These are phyloP conservation scores for Diplodia intermedia DNA, from an alignment of 2,329 filamentous ascomycete species.

Conservation along the genomic window DNA sequence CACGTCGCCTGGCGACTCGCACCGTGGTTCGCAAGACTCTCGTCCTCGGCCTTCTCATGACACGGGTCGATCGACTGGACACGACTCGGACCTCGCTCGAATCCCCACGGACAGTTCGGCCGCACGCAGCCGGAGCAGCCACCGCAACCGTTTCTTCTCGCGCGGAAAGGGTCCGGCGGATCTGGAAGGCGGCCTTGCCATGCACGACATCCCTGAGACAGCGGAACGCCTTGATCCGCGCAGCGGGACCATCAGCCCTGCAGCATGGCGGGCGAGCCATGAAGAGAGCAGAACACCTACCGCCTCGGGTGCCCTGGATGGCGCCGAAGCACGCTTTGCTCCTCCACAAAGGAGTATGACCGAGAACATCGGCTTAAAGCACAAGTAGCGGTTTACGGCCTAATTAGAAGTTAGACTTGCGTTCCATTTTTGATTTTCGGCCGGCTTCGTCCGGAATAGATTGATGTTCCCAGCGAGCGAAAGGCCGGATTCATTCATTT, in stretches of 20 bases:
- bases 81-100: conserved; percentile 42
- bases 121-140: conserved; percentile 51
- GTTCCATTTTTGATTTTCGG: conserved; percentile 16
- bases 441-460: conserved; percentile 20
- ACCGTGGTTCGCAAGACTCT: conserved; percentile 11
- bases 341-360: conserved; percentile 14
- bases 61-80: conserved; percentile 44
- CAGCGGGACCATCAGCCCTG: conserved; percentile 43
- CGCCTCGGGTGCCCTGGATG: conserved; percentile 19
- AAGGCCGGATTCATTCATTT: background rate
- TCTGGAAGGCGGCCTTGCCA: conserved; percentile 47
- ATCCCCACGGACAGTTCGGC: conserved; percentile 46
- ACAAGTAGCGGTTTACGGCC: conserved; percentile 1
- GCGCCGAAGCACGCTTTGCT: background rate
- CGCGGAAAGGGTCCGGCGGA: conserved; percentile 47
- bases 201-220: conserved; percentile 40
- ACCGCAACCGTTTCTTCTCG: conserved; percentile 68
- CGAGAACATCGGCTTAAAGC: conserved; percentile 8
- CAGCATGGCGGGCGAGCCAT: conserved; percentile 38
- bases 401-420: conserved; percentile 25
- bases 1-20: conserved; percentile 40
- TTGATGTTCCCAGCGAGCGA: background rate
- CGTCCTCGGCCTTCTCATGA: conserved; percentile 44
- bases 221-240: conserved; percentile 47
- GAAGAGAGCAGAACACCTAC: conserved; percentile 22